Evolutionary conservation across 2,329 filamentous ascomycete genomes (phyloP).

Genomic region (Cercospora berteroae): DNA sequence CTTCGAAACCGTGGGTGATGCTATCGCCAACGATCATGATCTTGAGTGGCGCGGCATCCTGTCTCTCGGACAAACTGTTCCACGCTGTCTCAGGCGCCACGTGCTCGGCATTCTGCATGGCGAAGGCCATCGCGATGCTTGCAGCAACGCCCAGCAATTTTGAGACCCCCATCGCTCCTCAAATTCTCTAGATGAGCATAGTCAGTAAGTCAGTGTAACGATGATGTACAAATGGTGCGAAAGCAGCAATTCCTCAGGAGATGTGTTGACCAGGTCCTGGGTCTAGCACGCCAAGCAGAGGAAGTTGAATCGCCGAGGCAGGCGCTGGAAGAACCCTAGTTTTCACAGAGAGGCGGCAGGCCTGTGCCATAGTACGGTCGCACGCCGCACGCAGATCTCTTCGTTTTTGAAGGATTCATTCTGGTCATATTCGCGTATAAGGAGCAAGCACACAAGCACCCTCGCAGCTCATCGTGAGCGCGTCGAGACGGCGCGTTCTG

Average conservation of each 20-base stretch:
- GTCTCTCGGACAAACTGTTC: background rate
- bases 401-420: background rate
- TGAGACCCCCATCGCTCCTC: background rate
- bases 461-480: background rate
- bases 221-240: background rate
- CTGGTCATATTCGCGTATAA: background rate
- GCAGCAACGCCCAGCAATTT: background rate
- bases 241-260: background rate
- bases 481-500: background rate
- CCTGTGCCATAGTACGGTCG: background rate
- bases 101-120: background rate
- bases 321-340: background rate
- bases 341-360: background rate
- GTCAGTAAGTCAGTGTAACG: background rate
- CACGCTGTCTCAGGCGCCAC: background rate
- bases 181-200: background rate
- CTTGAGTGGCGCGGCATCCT: constrained; percentile 6
- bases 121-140: background rate
- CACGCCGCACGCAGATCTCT: background rate
- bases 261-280: background rate
- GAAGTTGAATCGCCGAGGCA: background rate
- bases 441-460: background rate
- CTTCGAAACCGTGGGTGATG: constrained; percentile 36
- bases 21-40: constrained; percentile 29
- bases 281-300: constrained; percentile 2